A percentile compares a stretch with the other conserved stretches of the same genome.
phyloP scores from a whole-genome alignment of 768 basidiomycete species.

The Glaciozyma martinii region DNA sequence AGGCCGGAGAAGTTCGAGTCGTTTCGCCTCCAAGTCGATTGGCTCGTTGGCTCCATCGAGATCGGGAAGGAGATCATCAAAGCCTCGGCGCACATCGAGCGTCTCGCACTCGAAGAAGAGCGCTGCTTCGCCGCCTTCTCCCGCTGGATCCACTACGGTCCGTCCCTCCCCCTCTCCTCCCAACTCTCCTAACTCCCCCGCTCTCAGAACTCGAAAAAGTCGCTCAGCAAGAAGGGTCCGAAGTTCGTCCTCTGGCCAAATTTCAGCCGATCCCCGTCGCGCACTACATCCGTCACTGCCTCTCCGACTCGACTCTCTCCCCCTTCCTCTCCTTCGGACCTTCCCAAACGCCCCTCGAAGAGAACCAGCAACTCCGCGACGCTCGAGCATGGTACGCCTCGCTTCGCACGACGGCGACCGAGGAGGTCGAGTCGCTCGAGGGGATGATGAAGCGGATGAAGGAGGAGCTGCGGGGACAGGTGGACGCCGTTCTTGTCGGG shows the following conservation, averaged over 20 bases:
- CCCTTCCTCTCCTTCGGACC: slow-evolving; percentile 13
- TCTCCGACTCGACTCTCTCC: neutral
- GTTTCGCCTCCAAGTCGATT: neutral
- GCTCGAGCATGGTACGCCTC: slow-evolving; percentile 11
- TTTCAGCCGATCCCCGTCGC: slow-evolving; percentile 21
- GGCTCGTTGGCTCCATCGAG: slow-evolving; percentile 8
- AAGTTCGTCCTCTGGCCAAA: slow-evolving; percentile 11
- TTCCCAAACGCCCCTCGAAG: neutral
- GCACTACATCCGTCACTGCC: slow-evolving; percentile 12
- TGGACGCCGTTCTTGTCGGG: neutral
- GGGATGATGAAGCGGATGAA: neutral
- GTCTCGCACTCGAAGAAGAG: slow-evolving; percentile 31
- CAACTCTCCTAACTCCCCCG: too few relatives aligned
- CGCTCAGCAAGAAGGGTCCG: slow-evolving; percentile 21
- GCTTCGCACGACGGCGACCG: neutral
- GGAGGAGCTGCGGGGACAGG: slow-evolving; percentile 13
- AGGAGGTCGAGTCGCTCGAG: neutral
- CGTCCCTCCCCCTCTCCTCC: neutral
- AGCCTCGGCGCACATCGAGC: slow-evolving; percentile 10
- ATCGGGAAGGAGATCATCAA: slow-evolving; percentile 18
- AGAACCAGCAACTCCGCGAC: neutral
- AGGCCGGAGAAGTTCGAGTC: slow-evolving; percentile 22
- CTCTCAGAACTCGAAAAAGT: slow-evolving; percentile 31
- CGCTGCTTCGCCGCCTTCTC: slow-evolving; percentile 32
- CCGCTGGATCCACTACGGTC: slow-evolving; percentile 34